These are phyloP conservation scores for Orbilia oligospora DNA, from an alignment of 2,329 filamentous ascomycete species.

Conservation along the genomic window DNA sequence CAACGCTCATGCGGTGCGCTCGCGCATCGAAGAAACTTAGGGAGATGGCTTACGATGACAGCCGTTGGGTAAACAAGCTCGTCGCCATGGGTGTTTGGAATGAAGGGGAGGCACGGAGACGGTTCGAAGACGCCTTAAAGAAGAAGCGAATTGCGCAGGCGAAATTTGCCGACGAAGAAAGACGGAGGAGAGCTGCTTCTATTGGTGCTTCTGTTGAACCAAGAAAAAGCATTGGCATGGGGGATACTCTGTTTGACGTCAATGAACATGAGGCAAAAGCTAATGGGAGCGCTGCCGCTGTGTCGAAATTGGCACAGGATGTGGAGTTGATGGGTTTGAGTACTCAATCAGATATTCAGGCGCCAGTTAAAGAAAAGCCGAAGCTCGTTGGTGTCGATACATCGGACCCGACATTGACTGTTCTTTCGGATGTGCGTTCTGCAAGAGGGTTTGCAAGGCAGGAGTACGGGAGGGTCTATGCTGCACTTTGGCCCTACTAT, in stretches of 20 bases:
- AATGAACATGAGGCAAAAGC: constrained; percentile 69
- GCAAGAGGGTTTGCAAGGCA: constrained; percentile 86
- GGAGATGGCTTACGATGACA: constrained; percentile 99
- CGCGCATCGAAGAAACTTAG: constrained; percentile 86
- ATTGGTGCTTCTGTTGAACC: constrained; percentile 64
- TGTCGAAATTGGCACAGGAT: constrained; percentile 64
- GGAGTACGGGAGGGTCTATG: constrained; percentile 92
- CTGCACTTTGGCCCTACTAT: constrained; percentile 90
- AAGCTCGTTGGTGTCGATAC: constrained; percentile 84
- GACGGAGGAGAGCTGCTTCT: constrained; percentile 65
- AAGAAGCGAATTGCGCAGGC: constrained; percentile 74
- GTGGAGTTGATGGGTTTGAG: constrained; percentile 60
- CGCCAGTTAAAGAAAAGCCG: constrained; percentile 64
- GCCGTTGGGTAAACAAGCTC: constrained; percentile 89
- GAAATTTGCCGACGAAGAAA: constrained; percentile 67
- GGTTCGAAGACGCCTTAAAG: constrained; percentile 80
- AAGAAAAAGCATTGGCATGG: constrained; percentile 64
- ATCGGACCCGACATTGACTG: constrained; percentile 62
- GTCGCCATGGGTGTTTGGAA: constrained; percentile 93
- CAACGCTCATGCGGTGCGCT: constrained; percentile 88
- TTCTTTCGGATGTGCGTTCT: constrained; percentile 80
- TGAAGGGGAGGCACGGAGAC: constrained; percentile 83
- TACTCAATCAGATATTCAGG: not conserved
- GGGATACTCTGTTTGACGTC: constrained; percentile 79
- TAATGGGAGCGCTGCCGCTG: constrained; percentile 66